Base-by-base conservation (phyloP, 768 basidiomycete species). In the Cyathus striatus region DNA sequence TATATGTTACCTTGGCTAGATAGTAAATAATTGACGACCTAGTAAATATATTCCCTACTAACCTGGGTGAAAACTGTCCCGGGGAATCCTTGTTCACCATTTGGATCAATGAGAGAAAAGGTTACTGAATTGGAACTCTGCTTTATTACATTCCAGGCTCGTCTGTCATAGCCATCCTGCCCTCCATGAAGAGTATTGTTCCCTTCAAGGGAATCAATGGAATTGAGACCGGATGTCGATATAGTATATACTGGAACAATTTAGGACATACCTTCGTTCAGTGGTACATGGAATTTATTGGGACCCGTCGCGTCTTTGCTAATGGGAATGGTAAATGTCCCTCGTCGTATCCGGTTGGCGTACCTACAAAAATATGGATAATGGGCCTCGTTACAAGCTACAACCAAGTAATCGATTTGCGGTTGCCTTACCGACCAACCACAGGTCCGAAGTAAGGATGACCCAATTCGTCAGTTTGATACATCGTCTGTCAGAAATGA, bases 141-240 rank as follows among this genome's bases (percentile, higher is more conserved):
- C 16, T 58, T 53, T 0, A 57, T 46, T n/a, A 70, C 48, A 2
- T 55, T 60, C 73, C 73, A 77, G 26, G 58, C 51, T 27, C 70
- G 68, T 24, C 53, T 56, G 43, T 77, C 73, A 42, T 64, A 77
- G 6, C 75, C 75, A 26, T 68, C 52, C 16, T 52, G 37, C 10
- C 74, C 75, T 14, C 74, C 75, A 45, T 76, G 75, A 6, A 77
- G 55, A 4, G 71, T 69, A 50, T 73, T 65, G 21, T 58, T 59
- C 12, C 68, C 73, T 70, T 37, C 27, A n/a, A 14, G 12, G 26
- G 13, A 20, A 23, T n/a, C n/a, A 38, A 13, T 14, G 25, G 20
- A 18, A 17, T 21, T 22, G 13, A 30, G 23, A 20, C 7, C 21
- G 16, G 21, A 36, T 14, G 23, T 25, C 18, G 13, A 30, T n/a